These are phyloP conservation scores for Emericellopsis terricola DNA, from an alignment of 495 filamentous ascomycete genomes.

Conservation along the genomic window DNA sequence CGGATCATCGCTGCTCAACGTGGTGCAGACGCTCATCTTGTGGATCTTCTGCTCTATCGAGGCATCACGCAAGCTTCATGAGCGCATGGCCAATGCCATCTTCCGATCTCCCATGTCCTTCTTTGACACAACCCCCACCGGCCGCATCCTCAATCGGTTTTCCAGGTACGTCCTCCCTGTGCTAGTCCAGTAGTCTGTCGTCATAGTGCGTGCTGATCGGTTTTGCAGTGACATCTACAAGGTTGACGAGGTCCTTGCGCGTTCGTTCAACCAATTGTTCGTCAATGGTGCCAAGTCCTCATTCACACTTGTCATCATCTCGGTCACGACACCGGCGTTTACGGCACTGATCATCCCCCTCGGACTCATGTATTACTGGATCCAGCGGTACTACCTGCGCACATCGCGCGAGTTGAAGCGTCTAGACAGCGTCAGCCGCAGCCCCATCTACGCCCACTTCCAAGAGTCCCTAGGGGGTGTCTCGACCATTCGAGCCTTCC, in stretches of 20 bases:
- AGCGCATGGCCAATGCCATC: slow-evolving; percentile 94
- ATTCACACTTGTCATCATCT: slow-evolving; percentile 80
- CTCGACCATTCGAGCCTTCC: slow-evolving; percentile 93
- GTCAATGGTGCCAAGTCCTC: slow-evolving; percentile 67
- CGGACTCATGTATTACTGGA: slow-evolving; percentile 67
- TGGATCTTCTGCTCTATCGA: slow-evolving; percentile 99
- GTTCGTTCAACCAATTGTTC: slow-evolving; percentile 89
- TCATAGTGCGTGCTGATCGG: no score
- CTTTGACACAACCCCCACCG: slow-evolving; percentile 97
- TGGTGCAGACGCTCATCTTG: slow-evolving; percentile 82
- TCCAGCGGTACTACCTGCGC: slow-evolving; percentile 92
- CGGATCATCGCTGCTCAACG: slow-evolving; percentile 70
- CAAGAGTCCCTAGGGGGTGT: slow-evolving; percentile 92
- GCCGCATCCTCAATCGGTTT: slow-evolving; percentile 90
- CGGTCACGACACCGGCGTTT: slow-evolving; percentile 63
- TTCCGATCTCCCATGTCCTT: slow-evolving; percentile 98
- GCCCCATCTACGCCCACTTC: slow-evolving; percentile 96
- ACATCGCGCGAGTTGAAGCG: slow-evolving; percentile 94
- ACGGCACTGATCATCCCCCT: slow-evolving; percentile 66
- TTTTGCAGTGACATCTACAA: slow-evolving; percentile 97
- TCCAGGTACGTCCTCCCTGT: no score
- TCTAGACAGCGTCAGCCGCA: slow-evolving; percentile 84
- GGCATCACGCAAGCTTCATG: slow-evolving; percentile 90
- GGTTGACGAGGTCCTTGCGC: slow-evolving; percentile 86
- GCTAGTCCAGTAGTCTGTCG: no score